phyloP scores from a whole-genome alignment of 225 moss, liverwort and hornwort genomes.

The Rhytidiadelphus loreus region DNA sequence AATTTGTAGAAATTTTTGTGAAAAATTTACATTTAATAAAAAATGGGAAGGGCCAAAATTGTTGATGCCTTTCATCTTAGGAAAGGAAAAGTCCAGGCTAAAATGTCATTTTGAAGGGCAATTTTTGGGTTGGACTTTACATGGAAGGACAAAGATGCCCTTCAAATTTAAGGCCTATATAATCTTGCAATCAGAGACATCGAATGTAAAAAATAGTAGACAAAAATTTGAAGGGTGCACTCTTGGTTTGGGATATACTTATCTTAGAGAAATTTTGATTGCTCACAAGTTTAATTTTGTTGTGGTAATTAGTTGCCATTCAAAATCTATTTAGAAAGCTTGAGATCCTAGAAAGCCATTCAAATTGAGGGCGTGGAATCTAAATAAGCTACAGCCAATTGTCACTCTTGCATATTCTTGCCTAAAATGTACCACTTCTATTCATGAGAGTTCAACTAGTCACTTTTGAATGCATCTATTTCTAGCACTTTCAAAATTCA shows the following conservation, averaged over 20 bases:
- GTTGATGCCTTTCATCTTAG: neutral
- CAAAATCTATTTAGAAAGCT: neutral
- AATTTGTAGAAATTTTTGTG: neutral
- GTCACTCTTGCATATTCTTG: neutral
- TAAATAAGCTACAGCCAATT: neutral
- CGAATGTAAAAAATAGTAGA: neutral
- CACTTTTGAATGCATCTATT: neutral
- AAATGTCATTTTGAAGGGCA: too few species aligned
- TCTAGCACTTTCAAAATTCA: neutral
- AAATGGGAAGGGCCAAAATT: too few species aligned
- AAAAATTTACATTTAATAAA: too few species aligned
- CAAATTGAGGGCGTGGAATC: neutral
- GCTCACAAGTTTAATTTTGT: neutral
- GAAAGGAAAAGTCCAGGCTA: too few species aligned
- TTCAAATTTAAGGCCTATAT: neutral
- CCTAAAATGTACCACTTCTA: too few species aligned
- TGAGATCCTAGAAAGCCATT: too few species aligned
- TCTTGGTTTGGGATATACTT: too few species aligned
- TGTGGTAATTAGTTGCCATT: neutral
- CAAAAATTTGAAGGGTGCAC: too few species aligned
- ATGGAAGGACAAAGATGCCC: accelerated
- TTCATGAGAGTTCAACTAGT: neutral
- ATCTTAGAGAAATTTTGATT: too few species aligned
- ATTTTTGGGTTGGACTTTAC: neutral
- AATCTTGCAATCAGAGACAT: neutral